These are phyloP conservation scores for Macrophomina pseudophaseolina DNA, from an alignment of 2,329 filamentous ascomycete species.

Conservation along the genomic window DNA sequence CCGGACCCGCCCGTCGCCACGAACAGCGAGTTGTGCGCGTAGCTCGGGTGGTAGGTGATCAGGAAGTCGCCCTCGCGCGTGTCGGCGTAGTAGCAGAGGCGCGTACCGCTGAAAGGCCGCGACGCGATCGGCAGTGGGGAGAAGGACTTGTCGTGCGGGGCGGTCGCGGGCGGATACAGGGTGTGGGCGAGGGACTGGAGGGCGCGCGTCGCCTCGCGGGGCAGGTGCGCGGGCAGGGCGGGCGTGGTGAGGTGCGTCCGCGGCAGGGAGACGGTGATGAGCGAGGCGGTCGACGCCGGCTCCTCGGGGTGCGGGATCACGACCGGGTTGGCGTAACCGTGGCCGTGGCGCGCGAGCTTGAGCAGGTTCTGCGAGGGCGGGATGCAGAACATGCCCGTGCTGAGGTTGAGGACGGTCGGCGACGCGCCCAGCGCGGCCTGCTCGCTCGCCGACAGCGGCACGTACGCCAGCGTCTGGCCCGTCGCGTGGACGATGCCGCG, in stretches of 20 bases:
- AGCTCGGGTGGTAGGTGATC: slow-evolving; percentile 57
- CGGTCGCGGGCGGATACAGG: slow-evolving; percentile 34
- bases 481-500: slow-evolving; percentile 78
- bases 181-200: slow-evolving; percentile 38
- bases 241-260: slow-evolving; percentile 50
- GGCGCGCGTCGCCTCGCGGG: slow-evolving; percentile 39
- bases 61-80: slow-evolving; percentile 62
- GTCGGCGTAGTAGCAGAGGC: slow-evolving; percentile 64
- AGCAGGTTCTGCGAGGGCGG: slow-evolving; percentile 59
- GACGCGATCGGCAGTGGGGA: slow-evolving; percentile 36
- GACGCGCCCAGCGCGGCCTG: slow-evolving; percentile 66
- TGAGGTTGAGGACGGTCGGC: slow-evolving; percentile 76
- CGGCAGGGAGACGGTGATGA: slow-evolving; percentile 55
- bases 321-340: slow-evolving; percentile 56
- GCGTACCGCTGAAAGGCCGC: slow-evolving; percentile 53
- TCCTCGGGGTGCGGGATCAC: slow-evolving; percentile 54
- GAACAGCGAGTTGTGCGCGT: slow-evolving; percentile 53
- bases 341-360: slow-evolving; percentile 57
- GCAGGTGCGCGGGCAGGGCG: slow-evolving; percentile 34
- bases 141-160: slow-evolving; percentile 29
- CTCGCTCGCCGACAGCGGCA: slow-evolving; percentile 74
- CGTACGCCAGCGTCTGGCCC: slow-evolving; percentile 79
- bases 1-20: slow-evolving; percentile 67
- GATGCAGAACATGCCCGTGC: slow-evolving; percentile 74
- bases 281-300: slow-evolving; percentile 23